These are phyloP conservation scores for Westerdykella aurantiaca DNA, from an alignment of 2,329 filamentous ascomycete species.

Conservation along the genomic window DNA sequence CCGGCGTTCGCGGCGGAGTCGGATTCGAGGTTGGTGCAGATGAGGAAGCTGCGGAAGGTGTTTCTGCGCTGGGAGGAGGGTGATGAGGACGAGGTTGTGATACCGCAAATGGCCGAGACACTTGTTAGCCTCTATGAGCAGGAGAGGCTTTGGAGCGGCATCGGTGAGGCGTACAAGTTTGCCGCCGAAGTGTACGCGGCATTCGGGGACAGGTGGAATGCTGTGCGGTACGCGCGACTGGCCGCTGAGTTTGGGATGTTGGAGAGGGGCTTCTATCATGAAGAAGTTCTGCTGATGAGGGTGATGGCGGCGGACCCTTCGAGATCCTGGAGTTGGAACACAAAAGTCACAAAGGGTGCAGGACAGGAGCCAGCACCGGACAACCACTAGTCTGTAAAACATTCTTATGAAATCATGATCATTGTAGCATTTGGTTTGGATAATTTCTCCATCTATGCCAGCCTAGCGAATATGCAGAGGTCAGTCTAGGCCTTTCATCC, in stretches of 20 bases:
- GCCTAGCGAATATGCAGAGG: too few relatives aligned
- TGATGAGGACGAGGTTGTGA: constrained; percentile 24
- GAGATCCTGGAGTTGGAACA: constrained; percentile 32
- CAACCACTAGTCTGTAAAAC: too few relatives aligned
- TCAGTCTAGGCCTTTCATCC: too few relatives aligned
- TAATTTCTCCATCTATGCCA: too few relatives aligned
- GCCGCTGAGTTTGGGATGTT: constrained; percentile 21
- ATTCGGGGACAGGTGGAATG: constrained; percentile 26
- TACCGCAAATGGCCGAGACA: constrained; percentile 30
- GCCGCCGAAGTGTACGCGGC: constrained; percentile 38
- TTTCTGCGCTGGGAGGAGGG: too few relatives aligned
- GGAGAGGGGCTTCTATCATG: constrained; percentile 27
- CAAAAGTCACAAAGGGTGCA: constrained; percentile 18
- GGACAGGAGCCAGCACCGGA: constrained; percentile 7
- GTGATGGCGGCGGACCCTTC: constrained; percentile 23
- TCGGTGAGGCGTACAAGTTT: constrained; percentile 36
- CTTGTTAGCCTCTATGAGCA: constrained; percentile 34
- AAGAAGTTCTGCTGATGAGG: constrained; percentile 23
- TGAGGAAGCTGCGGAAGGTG: constrained; percentile 6
- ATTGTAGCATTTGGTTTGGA: too few relatives aligned
- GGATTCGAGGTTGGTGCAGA: constrained; percentile 32
- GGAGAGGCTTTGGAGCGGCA: constrained; percentile 34
- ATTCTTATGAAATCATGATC: too few relatives aligned
- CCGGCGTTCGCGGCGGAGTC: constrained; percentile 20
- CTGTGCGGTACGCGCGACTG: constrained; percentile 26